Base-by-base conservation (phyloP, 2,329 filamentous ascomycete genomes). In the Cercospora zeae-maydis region DNA sequence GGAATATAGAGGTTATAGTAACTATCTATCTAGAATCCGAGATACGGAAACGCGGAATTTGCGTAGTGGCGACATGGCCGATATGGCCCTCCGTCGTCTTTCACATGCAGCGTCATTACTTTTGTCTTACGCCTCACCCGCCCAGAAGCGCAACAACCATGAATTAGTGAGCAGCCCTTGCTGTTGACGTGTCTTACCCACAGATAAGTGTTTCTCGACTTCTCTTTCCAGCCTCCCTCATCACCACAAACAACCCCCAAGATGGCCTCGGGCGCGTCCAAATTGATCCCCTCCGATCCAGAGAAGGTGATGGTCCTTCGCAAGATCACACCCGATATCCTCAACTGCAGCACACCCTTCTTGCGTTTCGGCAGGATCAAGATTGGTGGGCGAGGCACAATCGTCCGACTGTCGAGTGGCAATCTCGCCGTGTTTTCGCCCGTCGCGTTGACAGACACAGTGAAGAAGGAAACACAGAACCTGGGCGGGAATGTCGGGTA, bases 361-460 rank as follows among this genome's bases (percentile, higher is more conserved):
- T 78, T 85, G 57, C 90, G 95, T 52, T 90, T 91, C 72, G 92
- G 92, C 56, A 81, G 80, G 55, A 78, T 96, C 72, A 91, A 91
- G 73, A 82, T 99, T 71, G 95, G 95, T 61, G 93, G 92, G 51
- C 84, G 95, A 72, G 93, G 86, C 66, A 98, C 95, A 4, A 81
- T 97, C 63, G 92, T 96, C 63, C 89, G 88, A 70, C 85, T 99
- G 69, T 84, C 86, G 62, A 88, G 87, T 9, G 92, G 92, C 61
- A 81, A 84, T 51, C 85, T 98, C 42, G 91, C 92, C 68, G 88
- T 97, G 75, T 97, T 97, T 84, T 96, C 92, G 0, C 95, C 95
- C 16, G 90, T 95, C 19, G 90, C 89, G 13, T 84, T 97, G 61
- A 98, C 93, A 2, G 83, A 88, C 2, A 86, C 88, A 62, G 87